phyloP scores from a whole-genome alignment of 164 flowering plant species.

The Tetracentron sinense region DNA sequence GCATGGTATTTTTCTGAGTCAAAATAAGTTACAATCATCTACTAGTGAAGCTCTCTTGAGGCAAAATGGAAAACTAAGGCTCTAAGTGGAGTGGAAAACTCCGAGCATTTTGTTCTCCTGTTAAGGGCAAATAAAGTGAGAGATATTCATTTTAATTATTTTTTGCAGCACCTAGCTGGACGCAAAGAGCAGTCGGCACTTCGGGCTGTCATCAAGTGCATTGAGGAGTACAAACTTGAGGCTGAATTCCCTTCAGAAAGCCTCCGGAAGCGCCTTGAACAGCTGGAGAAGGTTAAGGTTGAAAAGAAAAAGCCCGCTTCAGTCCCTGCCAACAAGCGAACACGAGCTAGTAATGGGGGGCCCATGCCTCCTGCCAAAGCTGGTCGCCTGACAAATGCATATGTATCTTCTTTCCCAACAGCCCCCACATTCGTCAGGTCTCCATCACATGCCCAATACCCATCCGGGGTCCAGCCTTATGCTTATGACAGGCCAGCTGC shows the following conservation, averaged over 20 bases:
- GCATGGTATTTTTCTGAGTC: too few species aligned
- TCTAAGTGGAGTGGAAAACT: too few species aligned
- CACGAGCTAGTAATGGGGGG: constrained; percentile 79
- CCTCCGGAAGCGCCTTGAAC: constrained; percentile 86
- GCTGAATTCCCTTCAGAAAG: constrained; percentile 79
- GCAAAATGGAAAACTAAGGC: too few species aligned
- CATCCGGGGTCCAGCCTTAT: constrained; percentile 47
- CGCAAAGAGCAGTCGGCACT: constrained; percentile 95
- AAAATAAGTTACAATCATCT: too few species aligned
- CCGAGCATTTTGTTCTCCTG: too few species aligned
- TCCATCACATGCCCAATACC: constrained; percentile 60
- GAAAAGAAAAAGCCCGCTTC: constrained; percentile 80
- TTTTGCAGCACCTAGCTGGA: constrained; percentile 59
- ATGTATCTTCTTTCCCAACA: constrained; percentile 87
- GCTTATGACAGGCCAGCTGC: constrained; percentile 43
- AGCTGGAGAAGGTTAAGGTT: constrained; percentile 74
- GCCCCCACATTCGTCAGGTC: constrained; percentile 63
- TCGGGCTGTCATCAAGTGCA: constrained; percentile 83
- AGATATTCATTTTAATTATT: neutral
- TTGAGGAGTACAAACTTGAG: constrained; percentile 93
- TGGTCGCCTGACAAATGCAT: constrained; percentile 83
- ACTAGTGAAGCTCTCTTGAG: too few species aligned
- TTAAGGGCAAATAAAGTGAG: too few species aligned
- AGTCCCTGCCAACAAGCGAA: constrained; percentile 83
- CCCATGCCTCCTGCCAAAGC: constrained; percentile 99